Percentiles rank a stretch among this genome's conserved stretches.
Evolutionary conservation across 352 stramenopile species (phyloP).

Genomic region (Phytophthora macrochlamydospora): DNA sequence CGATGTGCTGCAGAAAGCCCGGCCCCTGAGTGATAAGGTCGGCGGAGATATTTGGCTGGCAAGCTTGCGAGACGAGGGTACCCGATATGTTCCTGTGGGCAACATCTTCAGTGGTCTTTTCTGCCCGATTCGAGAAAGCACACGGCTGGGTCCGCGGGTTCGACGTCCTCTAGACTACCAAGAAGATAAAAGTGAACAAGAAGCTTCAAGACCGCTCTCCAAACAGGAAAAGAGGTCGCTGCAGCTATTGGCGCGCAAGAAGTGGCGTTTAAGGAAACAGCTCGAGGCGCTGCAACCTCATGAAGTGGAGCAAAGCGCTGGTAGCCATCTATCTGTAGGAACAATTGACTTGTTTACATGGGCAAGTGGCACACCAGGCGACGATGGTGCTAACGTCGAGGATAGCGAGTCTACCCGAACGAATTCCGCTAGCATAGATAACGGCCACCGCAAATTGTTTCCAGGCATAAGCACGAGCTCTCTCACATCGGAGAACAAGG

Average conservation of each 20-base stretch:
- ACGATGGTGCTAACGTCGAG: background rate
- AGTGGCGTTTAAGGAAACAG: slow-evolving; percentile 70
- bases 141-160: slow-evolving; percentile 53
- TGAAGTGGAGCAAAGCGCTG: slow-evolving; percentile 57
- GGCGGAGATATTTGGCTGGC: slow-evolving; percentile 91
- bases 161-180: slow-evolving; percentile 68
- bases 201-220: slow-evolving; percentile 28
- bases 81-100: slow-evolving; percentile 87
- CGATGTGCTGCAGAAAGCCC: slow-evolving; percentile 88
- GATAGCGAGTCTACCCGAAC: slow-evolving; percentile 6
- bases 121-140: slow-evolving; percentile 84
- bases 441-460: slow-evolving; percentile 13
- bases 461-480: slow-evolving; percentile 20
- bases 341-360: slow-evolving; percentile 78
- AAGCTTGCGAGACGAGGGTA: slow-evolving; percentile 83
- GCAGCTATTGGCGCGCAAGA: slow-evolving; percentile 60
- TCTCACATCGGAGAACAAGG: slow-evolving; percentile 5
- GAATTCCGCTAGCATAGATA: slow-evolving; percentile 17
- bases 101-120: slow-evolving; percentile 94
- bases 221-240: slow-evolving; percentile 61
- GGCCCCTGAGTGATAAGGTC: slow-evolving; percentile 87
- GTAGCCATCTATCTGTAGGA: slow-evolving; percentile 54
- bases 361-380: slow-evolving; percentile 35
- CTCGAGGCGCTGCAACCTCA: slow-evolving; percentile 68
- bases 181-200: slow-evolving; percentile 10